Conservation (phyloP, 495 filamentous ascomycete genomes). For the Elasticomyces elasticus region DNA sequence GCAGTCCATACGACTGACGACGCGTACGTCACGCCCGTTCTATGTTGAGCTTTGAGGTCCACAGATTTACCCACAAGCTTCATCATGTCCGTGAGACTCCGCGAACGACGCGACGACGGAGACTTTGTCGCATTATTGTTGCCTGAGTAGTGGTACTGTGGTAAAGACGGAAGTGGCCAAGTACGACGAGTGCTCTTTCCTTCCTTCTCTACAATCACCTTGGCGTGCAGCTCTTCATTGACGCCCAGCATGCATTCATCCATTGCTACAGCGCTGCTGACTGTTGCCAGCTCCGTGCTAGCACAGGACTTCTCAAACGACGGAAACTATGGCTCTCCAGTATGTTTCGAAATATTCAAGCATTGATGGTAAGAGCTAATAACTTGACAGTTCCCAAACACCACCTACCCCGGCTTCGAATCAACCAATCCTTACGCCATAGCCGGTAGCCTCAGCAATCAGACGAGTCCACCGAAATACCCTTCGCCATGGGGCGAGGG, state of each 20-base stretch:
- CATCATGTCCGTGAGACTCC: too few relatives aligned
- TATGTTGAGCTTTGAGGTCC: background rate
- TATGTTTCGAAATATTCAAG: background rate
- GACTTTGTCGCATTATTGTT: too few relatives aligned
- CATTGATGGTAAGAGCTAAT: background rate
- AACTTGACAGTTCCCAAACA: slow-evolving; percentile 19
- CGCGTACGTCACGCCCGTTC: background rate
- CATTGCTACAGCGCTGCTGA: slow-evolving; percentile 3
- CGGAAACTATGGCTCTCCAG: slow-evolving; percentile 6
- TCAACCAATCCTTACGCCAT: slow-evolving; percentile 13
- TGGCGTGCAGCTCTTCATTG: background rate
- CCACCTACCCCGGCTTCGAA: slow-evolving; percentile 16
- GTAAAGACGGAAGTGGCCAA: background rate
- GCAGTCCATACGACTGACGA: background rate
- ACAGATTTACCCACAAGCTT: background rate
- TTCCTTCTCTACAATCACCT: background rate
- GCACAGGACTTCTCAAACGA: slow-evolving; percentile 7
- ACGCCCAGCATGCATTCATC: background rate
- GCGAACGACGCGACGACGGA: too few relatives aligned
- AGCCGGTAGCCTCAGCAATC: slow-evolving; percentile 19
- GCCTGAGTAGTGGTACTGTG: too few relatives aligned
- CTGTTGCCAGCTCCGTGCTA: background rate
- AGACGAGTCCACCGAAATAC: slow-evolving; percentile 55
- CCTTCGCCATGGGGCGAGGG: slow-evolving; percentile 75
- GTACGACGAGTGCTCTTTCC: background rate